Evolutionary conservation across 2,329 filamentous ascomycete species (phyloP).

Genomic region (Helicocarpus griseus): DNA sequence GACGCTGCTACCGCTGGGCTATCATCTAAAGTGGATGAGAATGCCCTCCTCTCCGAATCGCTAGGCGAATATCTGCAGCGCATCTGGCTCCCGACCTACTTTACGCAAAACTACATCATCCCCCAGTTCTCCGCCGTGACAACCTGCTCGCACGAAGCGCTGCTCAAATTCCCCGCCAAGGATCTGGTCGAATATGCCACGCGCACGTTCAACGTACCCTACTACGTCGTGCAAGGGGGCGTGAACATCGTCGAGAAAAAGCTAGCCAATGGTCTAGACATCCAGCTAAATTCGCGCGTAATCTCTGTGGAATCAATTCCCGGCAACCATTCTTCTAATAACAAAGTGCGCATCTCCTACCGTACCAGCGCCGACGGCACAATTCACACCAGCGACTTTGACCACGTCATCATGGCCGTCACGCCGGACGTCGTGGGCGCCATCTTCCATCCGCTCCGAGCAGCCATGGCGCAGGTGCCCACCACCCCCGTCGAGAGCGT

Average conservation of each 20-base stretch:
- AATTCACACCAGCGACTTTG: constrained; percentile 31
- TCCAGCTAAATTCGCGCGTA: constrained; percentile 29
- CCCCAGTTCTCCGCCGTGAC: constrained; percentile 47
- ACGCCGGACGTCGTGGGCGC: constrained; percentile 43
- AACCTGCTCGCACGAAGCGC: constrained; percentile 44
- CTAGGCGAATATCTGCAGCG: constrained; percentile 42
- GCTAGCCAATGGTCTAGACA: constrained; percentile 33
- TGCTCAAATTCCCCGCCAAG: constrained; percentile 44
- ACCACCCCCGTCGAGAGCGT: constrained; percentile 41
- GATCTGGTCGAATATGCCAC: constrained; percentile 45
- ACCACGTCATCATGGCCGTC: constrained; percentile 46
- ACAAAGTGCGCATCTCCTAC: constrained; percentile 16
- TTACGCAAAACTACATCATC: constrained; percentile 42
- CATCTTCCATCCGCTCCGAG: constrained; percentile 38
- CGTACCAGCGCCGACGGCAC: neutral
- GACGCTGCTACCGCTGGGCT: neutral
- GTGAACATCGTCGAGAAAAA: constrained; percentile 42
- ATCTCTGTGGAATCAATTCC: constrained; percentile 13
- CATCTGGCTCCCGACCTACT: constrained; percentile 41
- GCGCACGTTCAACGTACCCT: constrained; percentile 37
- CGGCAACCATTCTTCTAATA: constrained; percentile 3
- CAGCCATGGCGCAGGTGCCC: constrained; percentile 36
- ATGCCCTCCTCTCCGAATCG: constrained; percentile 30
- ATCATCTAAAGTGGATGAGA: no score
- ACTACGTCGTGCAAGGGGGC: constrained; percentile 43